Base-by-base conservation (phyloP, 2,329 filamentous ascomycete species). In the Cladophialophora psammophila region DNA sequence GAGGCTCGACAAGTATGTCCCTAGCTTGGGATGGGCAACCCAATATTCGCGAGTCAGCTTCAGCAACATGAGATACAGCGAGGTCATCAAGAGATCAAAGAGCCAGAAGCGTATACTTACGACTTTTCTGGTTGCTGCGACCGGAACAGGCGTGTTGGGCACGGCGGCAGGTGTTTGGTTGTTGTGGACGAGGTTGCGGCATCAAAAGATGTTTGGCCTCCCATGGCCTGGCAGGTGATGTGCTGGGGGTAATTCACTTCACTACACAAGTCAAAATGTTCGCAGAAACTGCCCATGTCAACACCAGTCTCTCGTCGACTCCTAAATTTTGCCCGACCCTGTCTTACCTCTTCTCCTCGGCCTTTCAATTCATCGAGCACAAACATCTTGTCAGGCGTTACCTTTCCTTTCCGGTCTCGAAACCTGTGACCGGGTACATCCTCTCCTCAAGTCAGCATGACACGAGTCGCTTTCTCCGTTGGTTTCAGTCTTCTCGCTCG, bases 31-130 rank as follows among this genome's bases (percentile, higher is more conserved):
- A 0, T 97, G 94, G 89, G 88, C 90, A 75, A 99, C 95, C 1
- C 93, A 97, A 80, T 99, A 99, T 76, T 89, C 91, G 0, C 86
- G 94, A 20, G 90, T 99, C 8, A 97, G 93, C 72, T 99, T 99
- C 77, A 92, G 92, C 66, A 97, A 97, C 74, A 91, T 96, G 80
- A 83, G 91, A 20, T 99, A 99, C 78, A 92, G 91, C 0, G 90
- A 96, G 68, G 91, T 98, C 3, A 85, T 93, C 38, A 82, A 81
- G 45, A 87, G 86, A 71, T 92, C 90, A 64, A 86, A 90, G 63
- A 80, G 86, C 63, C 93, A 97, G 77, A 88, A 90, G 2, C 81
- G 80, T 69, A 78, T 91, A 5, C 79, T 93, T 18, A 66, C 65
- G 12, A 50, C 20, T 2, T 9, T 68, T 8, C 55, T 69, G 6